These are phyloP conservation scores for Raphidocelis subcapitata DNA, from an alignment of 139 green algal species.

Conservation along the genomic window DNA sequence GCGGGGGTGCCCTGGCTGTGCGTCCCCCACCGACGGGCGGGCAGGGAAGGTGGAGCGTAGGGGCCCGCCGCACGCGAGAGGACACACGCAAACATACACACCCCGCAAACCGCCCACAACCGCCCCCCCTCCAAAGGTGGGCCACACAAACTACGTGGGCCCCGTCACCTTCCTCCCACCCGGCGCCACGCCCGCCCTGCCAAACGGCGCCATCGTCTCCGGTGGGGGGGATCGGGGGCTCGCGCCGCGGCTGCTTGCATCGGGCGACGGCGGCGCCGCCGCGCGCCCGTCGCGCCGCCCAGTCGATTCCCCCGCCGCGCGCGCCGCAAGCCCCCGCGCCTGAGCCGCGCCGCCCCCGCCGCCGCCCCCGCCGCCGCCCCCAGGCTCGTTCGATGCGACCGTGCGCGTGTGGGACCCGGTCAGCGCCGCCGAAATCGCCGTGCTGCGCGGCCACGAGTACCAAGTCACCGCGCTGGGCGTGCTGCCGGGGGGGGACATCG, in stretches of 20 bases:
- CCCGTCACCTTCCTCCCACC: conserved; percentile 60
- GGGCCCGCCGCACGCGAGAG: no score
- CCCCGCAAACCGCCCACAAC: no score
- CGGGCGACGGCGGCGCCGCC: no score
- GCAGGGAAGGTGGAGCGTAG: no score
- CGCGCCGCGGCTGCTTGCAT: no score
- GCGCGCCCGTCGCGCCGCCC: no score
- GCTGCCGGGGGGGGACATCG: conserved; percentile 54
- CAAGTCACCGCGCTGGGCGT: conserved; percentile 81
- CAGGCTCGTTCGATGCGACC: conserved; percentile 79
- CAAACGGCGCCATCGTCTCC: conserved; percentile 64
- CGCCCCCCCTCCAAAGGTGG: conserved; percentile 44
- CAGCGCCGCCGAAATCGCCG: conserved; percentile 29
- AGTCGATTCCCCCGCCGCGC: no score
- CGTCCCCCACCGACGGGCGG: no score
- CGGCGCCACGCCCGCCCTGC: conserved; percentile 17
- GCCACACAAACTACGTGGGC: conserved; percentile 82
- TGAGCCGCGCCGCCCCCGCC: neutral
- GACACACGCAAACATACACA: neutral
- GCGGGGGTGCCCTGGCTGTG: no score
- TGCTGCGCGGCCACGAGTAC: conserved; percentile 77
- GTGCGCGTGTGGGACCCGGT: conserved; percentile 84
- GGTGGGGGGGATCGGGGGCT: no score
- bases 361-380: neutral
- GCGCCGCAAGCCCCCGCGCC: no score